A percentile compares a stretch with the other conserved stretches of the same genome.
Conservation (phyloP, 345 rosid species). For the Abelmoschus esculentus region DNA sequence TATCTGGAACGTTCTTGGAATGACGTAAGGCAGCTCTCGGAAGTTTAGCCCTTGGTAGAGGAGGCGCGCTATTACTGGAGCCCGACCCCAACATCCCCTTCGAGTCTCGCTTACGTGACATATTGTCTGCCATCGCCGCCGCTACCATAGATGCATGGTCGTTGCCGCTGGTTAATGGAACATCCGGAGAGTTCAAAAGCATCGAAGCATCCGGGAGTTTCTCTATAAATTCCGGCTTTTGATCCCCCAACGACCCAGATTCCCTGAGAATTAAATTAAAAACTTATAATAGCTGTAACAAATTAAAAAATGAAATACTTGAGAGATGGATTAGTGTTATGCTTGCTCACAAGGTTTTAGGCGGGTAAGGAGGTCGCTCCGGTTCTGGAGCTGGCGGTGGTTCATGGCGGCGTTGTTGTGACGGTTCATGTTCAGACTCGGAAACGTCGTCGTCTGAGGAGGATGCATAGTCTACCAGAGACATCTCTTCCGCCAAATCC, state of each 20-base stretch:
- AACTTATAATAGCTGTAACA: neutral
- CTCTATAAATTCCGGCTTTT: slow-evolving; percentile 23
- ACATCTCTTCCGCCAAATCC: slow-evolving; percentile 24
- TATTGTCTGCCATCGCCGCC: slow-evolving; percentile 65
- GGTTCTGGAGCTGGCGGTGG: neutral
- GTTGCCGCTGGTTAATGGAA: slow-evolving; percentile 21
- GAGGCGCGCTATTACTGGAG: neutral
- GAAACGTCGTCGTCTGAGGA: slow-evolving; percentile 51
- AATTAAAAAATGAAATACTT: neutral
- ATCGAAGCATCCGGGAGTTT: slow-evolving; percentile 81
- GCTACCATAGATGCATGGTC: slow-evolving; percentile 59
- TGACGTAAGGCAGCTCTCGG: slow-evolving; percentile 1
- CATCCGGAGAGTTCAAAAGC: slow-evolving; percentile 50
- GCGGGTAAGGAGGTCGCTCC: slow-evolving; percentile 17
- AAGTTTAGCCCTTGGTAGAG: neutral
- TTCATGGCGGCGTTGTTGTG: slow-evolving; percentile 12
- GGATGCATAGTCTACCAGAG: slow-evolving; percentile 65
- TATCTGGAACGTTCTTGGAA: slow-evolving; percentile 8
- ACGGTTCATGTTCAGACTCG: slow-evolving; percentile 13
- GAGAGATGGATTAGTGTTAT: neutral
- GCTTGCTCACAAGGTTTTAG: slow-evolving; percentile 25
- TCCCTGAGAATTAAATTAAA: slow-evolving; percentile 22
- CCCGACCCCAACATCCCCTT: slow-evolving; percentile 24
- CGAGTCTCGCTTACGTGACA: slow-evolving; percentile 59
- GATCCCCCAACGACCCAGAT: slow-evolving; percentile 11